Evolutionary conservation across 129 eudicot species (phyloP).

Genomic region (Centaurea solstitialis): DNA sequence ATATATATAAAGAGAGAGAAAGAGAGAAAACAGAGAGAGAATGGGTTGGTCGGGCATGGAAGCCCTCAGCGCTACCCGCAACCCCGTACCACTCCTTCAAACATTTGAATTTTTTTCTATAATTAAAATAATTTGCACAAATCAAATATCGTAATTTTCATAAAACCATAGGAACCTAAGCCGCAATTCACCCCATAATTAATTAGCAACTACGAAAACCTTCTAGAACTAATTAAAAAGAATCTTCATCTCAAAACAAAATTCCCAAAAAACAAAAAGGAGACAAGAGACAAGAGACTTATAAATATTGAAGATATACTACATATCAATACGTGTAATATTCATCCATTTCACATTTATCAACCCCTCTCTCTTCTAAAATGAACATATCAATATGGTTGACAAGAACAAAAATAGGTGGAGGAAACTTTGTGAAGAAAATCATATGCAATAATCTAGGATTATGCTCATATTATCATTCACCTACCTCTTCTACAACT

Average conservation of each 20-base stretch:
- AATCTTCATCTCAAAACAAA: not conserved
- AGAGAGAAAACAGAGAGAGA: no score
- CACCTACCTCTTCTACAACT: not conserved
- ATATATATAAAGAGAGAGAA: no score
- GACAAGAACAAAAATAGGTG: not conserved
- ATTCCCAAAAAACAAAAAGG: not conserved
- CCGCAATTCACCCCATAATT: not conserved
- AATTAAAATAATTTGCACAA: no score
- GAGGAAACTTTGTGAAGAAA: not conserved
- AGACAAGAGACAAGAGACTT: not conserved
- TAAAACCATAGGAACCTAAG: not conserved
- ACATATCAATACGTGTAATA: not conserved
- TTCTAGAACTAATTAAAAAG: not conserved
- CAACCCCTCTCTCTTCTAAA: not conserved
- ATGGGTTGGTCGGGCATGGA: no score
- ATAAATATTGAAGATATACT: no score
- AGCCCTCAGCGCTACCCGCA: no score
- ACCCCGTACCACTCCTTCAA: no score
- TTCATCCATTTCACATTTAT: not conserved
- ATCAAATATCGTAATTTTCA: no score
- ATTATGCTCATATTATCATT: not conserved
- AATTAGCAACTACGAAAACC: not conserved
- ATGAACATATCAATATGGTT: not conserved
- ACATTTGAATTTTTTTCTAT: not conserved
- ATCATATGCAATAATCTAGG: not conserved